These are phyloP conservation scores for Serendipita sp. DNA, from an alignment of 768 basidiomycete genomes.

Conservation along the genomic window DNA sequence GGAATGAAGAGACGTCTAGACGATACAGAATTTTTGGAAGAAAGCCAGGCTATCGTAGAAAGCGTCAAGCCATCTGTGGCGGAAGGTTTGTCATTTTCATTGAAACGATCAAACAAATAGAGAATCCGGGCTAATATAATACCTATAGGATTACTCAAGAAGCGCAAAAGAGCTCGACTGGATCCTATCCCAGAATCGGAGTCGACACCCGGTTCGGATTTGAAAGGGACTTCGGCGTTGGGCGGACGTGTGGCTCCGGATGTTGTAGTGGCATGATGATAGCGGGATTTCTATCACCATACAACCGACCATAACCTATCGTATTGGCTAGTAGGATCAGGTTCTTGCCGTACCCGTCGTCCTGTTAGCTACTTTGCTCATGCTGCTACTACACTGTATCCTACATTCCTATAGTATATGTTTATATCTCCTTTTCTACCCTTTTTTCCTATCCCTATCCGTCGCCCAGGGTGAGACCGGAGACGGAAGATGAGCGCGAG, in stretches of 20 bases:
- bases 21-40: constrained; percentile 82
- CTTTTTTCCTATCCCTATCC: not conserved
- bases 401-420: not conserved
- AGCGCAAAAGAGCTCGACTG: constrained; percentile 54
- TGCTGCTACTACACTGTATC: too few species aligned
- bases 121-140: constrained; percentile 12
- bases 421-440: not conserved
- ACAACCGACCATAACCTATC: too few species aligned
- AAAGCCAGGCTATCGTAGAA: constrained; percentile 80
- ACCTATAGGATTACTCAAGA: constrained; percentile 50
- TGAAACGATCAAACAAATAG: constrained; percentile 11
- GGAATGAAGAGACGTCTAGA: constrained; percentile 84
- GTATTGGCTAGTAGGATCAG: too few species aligned
- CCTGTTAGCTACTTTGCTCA: too few species aligned
- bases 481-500: not conserved
- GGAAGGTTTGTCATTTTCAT: constrained; percentile 37
- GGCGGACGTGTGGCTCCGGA: too few species aligned
- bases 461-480: not conserved
- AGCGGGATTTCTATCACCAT: too few species aligned
- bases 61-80: constrained; percentile 82
- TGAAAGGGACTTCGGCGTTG: too few species aligned
- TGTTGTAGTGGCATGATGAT: too few species aligned
- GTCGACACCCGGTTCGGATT: not conserved
- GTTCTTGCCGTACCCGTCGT: too few species aligned
- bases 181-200: constrained; percentile 12